A percentile compares a stretch with the other conserved stretches of the same genome.
Evolutionary conservation across 1,284 basidiomycete genomes (phyloP).

Genomic region (Cutaneotrichosporon sp.): DNA sequence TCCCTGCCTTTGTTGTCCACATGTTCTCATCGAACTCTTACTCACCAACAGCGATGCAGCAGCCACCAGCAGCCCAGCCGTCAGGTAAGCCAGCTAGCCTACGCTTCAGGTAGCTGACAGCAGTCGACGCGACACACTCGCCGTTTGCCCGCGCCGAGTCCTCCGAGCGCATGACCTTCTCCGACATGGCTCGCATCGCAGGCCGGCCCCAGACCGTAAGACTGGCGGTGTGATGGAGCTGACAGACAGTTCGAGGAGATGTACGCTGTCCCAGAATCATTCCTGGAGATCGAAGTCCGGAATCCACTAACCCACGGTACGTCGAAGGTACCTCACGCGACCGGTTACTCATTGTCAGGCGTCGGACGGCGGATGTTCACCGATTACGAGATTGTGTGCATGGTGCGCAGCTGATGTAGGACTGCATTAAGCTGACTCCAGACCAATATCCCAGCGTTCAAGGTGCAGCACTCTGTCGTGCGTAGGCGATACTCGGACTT

Average conservation of each 20-base stretch:
- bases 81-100: not conserved
- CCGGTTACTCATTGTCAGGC: conserved; percentile 53
- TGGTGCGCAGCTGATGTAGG: conserved; percentile 56
- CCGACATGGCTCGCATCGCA: conserved; percentile 60
- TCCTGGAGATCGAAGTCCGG: conserved; percentile 94
- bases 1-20: not conserved
- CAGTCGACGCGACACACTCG: conserved; percentile 53
- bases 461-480: conserved; percentile 88
- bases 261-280: conserved; percentile 95
- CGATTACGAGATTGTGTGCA: conserved; percentile 97
- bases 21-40: not conserved
- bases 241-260: conserved; percentile 82
- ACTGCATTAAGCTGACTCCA: conserved; percentile 40
- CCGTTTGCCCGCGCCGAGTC: conserved; percentile 62
- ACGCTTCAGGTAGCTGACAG: not conserved
- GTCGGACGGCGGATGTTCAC: conserved; percentile 98
- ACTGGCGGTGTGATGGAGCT: conserved; percentile 14
- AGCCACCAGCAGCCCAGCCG: not conserved
- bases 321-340: not conserved
- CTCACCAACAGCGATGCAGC: conserved; percentile 8
- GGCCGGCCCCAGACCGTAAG: conserved; percentile 76
- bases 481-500: conserved; percentile 97
- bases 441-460: conserved; percentile 99
- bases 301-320: conserved; percentile 94
- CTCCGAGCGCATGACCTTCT: conserved; percentile 55